Conservation (phyloP, 176 grass and related monocot species). For the Melocanna baccifera region DNA sequence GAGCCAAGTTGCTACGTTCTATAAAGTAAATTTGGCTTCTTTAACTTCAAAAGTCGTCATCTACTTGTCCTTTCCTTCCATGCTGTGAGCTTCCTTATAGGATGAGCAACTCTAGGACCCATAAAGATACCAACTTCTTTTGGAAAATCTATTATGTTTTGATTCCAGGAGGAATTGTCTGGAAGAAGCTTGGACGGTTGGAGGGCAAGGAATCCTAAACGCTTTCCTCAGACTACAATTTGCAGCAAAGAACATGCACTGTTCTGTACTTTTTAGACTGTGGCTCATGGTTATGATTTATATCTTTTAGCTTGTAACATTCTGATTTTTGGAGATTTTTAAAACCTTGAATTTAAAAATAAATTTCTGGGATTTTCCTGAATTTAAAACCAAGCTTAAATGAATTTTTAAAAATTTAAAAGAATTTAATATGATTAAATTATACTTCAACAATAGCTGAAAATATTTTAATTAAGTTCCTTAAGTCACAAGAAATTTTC, state of each 20-base stretch:
- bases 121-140: conserved; percentile 44
- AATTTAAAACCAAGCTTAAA: too few relatives aligned
- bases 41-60: conserved; percentile 54
- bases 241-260: conserved; percentile 40
- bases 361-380: too few relatives aligned
- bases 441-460: too few relatives aligned
- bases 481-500: too few relatives aligned
- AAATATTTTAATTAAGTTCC: too few relatives aligned
- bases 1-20: conserved; percentile 43
- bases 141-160: conserved; percentile 30
- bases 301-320: too few relatives aligned
- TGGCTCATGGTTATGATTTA: too few relatives aligned
- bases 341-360: too few relatives aligned
- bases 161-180: conserved; percentile 45
- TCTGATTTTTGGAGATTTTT: too few relatives aligned
- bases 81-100: conserved; percentile 47
- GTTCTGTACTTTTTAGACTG: conserved; percentile 35
- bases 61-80: conserved; percentile 51
- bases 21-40: conserved; percentile 49
- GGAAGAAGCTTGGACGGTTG: conserved; percentile 44
- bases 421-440: too few relatives aligned
- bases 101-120: conserved; percentile 48
- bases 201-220: conserved; percentile 33
- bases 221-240: conserved; percentile 42
- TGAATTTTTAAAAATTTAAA: too few relatives aligned